These are phyloP conservation scores for Solidago caesia DNA, from an alignment of 129 eudicot genomes.

Conservation along the genomic window DNA sequence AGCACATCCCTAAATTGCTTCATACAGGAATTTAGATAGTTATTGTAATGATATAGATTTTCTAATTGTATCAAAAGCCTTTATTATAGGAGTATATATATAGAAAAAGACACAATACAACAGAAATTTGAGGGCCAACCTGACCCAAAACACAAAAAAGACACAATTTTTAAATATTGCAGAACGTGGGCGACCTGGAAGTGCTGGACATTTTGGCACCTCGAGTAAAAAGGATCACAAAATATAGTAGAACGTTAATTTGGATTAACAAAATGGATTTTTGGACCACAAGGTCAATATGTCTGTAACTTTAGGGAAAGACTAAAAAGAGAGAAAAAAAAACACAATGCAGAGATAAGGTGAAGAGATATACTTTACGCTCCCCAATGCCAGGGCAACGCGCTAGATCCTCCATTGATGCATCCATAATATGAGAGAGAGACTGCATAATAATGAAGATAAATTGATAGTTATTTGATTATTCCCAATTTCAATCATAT, in stretches of 20 bases:
- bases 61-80: neutral
- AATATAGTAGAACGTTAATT: no score
- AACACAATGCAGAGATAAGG: slow-evolving; percentile 16
- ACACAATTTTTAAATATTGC: no score
- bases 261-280: neutral
- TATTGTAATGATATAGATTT: neutral
- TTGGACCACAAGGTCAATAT: neutral
- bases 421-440: slow-evolving; percentile 93
- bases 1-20: neutral
- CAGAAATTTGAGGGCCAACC: no score
- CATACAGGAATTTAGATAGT: neutral
- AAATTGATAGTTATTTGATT: neutral
- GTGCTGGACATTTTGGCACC: no score
- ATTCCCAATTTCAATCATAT: neutral
- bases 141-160: no score
- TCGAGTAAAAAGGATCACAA: no score
- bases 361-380: slow-evolving; percentile 62
- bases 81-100: no score
- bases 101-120: no score
- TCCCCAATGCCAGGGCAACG: slow-evolving; percentile 99
- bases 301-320: neutral
- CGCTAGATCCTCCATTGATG: slow-evolving; percentile 98
- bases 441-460: slow-evolving; percentile 46
- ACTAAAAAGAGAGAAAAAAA: neutral
- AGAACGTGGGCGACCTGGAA: neutral